Conservation (phyloP, 225 moss, liverwort and hornwort genomes). For the Ulota crispa region DNA sequence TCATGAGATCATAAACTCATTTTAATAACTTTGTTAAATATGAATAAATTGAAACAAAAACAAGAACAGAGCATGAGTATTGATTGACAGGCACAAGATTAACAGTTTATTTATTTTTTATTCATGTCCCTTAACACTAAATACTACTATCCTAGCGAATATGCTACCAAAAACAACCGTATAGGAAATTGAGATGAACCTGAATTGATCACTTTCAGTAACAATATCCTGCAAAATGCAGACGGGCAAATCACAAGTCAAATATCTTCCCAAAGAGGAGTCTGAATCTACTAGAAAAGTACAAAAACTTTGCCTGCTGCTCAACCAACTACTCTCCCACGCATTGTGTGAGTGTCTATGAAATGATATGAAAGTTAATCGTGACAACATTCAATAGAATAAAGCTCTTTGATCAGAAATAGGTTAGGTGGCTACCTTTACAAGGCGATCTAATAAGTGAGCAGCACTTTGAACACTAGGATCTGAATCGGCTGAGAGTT, state of each 20-base stretch:
- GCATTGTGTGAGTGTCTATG: not conserved
- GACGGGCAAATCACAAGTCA: slow-evolving; percentile 22
- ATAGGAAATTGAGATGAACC: slow-evolving; percentile 35
- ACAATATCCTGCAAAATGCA: slow-evolving; percentile 59
- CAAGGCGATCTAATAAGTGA: slow-evolving; percentile 65
- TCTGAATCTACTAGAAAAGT: slow-evolving; percentile 2
- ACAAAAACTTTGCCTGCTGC: not conserved
- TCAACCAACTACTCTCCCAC: not conserved
- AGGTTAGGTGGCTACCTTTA: slow-evolving; percentile 41
- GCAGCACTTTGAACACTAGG: slow-evolving; percentile 64
- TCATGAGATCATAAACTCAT: slow-evolving; percentile 23
- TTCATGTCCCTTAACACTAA: not conserved
- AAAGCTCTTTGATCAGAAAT: not conserved
- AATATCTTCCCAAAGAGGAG: not conserved
- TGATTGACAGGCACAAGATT: not conserved
- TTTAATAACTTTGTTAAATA: not conserved
- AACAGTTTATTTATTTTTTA: not conserved
- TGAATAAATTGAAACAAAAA: not conserved
- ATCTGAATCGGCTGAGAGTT: slow-evolving; percentile 68
- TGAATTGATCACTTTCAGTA: slow-evolving; percentile 73
- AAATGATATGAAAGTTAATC: not conserved
- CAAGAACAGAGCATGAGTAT: not conserved
- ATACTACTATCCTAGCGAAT: not conserved
- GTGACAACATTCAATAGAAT: not conserved
- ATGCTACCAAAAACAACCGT: not conserved